These are phyloP conservation scores for Salix exigua DNA, from an alignment of 345 rosid genomes.

Conservation along the genomic window DNA sequence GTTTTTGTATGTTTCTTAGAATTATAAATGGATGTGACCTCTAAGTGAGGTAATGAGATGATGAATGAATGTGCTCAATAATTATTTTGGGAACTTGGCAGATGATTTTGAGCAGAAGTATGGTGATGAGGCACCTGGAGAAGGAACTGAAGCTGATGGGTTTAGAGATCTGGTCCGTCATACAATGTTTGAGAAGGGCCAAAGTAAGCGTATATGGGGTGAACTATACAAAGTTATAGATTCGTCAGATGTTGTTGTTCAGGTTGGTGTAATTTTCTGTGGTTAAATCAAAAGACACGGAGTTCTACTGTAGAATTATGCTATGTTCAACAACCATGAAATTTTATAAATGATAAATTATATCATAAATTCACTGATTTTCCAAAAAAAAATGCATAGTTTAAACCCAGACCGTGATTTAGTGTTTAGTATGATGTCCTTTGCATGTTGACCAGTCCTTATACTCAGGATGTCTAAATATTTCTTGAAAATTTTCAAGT, in stretches of 20 bases:
- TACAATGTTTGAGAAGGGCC: constrained; percentile 97
- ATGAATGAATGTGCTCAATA: not conserved
- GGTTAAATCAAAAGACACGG: not conserved
- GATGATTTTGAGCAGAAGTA: constrained; percentile 63
- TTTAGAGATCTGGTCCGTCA: constrained; percentile 87
- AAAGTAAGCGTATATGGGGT: constrained; percentile 98
- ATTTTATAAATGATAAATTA: too few species aligned
- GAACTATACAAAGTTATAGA: constrained; percentile 97
- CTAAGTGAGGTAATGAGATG: not conserved
- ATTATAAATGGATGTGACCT: not conserved
- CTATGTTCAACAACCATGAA: too few species aligned
- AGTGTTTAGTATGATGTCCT: too few species aligned
- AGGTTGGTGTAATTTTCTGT: constrained; percentile 41
- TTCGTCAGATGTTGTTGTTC: constrained; percentile 92
- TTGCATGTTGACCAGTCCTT: too few species aligned
- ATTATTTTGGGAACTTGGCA: constrained; percentile 21
- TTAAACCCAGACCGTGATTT: too few species aligned
- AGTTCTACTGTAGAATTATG: not conserved
- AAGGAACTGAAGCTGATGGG: constrained; percentile 67
- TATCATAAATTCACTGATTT: too few species aligned
- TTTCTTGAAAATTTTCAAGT: too few species aligned
- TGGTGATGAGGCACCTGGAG: constrained; percentile 39
- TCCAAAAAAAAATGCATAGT: too few species aligned
- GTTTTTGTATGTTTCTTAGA: not conserved
- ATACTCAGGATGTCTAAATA: too few species aligned